These are phyloP conservation scores for Aspergillus bertholletiae DNA, from an alignment of 495 filamentous ascomycete species.

Conservation along the genomic window DNA sequence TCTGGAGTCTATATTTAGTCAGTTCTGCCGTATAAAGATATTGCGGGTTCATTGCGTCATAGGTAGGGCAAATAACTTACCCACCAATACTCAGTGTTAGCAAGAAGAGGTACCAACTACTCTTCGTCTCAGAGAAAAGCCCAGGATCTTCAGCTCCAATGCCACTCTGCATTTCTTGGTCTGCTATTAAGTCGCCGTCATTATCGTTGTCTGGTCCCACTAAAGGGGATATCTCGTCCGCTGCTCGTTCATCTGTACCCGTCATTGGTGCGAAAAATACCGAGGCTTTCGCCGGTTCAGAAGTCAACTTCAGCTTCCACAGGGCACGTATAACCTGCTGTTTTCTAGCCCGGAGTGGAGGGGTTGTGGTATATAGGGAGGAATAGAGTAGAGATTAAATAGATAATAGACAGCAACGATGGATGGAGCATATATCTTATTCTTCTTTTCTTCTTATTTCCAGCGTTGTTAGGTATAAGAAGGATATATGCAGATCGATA, in stretches of 20 bases:
- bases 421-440: not conserved
- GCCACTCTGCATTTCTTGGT: slow-evolving; percentile 9
- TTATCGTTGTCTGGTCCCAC: slow-evolving; percentile 20
- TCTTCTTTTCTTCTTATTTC: not conserved
- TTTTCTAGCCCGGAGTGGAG: no score
- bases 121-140: slow-evolving; percentile 47
- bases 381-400: no score
- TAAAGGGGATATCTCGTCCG: slow-evolving; percentile 41
- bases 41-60: not conserved
- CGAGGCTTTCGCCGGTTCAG: not conserved
- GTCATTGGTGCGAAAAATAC: slow-evolving; percentile 5
- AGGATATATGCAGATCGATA: no score
- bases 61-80: slow-evolving; percentile 34
- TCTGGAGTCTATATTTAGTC: slow-evolving; percentile 58
- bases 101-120: slow-evolving; percentile 75
- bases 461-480: not conserved
- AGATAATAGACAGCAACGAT: no score
- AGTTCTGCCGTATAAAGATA: not conserved
- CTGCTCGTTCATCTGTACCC: slow-evolving; percentile 12
- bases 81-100: slow-evolving; percentile 80
- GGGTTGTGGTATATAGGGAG: no score
- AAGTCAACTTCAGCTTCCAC: not conserved
- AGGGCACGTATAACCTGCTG: not conserved
- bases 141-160: slow-evolving; percentile 13
- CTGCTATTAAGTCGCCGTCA: slow-evolving; percentile 16